These are phyloP conservation scores for Ceratobasidium sp. DNA, from an alignment of 1,284 basidiomycete species.

Conservation along the genomic window DNA sequence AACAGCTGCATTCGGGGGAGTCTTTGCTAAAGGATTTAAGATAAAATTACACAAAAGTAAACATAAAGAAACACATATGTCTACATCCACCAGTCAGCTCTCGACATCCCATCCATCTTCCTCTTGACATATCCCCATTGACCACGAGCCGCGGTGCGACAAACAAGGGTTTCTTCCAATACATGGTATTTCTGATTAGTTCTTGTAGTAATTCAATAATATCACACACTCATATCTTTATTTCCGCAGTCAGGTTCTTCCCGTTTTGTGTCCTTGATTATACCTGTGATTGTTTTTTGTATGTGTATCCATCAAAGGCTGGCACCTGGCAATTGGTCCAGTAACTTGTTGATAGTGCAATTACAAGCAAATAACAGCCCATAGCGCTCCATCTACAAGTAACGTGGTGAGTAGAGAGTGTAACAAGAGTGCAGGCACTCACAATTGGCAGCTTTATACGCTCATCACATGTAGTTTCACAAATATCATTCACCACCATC, in stretches of 20 bases:
- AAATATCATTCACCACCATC: neutral
- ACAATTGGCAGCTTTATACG: neutral
- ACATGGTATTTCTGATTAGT: slow-evolving; percentile 9
- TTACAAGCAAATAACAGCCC: slow-evolving; percentile 8
- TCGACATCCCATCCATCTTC: slow-evolving; percentile 57
- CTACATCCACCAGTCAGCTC: slow-evolving; percentile 59
- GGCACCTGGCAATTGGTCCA: slow-evolving; percentile 10
- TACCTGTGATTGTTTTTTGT: neutral
- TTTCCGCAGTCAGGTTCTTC: neutral
- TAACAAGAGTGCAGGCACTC: neutral
- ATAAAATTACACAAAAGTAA: neutral
- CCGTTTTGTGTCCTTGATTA: neutral
- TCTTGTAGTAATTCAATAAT: slow-evolving; percentile 9
- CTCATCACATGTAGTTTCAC: neutral
- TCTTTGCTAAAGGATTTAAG: slow-evolving; percentile 45
- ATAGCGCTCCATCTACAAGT: neutral
- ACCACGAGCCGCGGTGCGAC: slow-evolving; percentile 52
- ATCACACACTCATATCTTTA: slow-evolving; percentile 10
- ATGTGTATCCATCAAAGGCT: neutral
- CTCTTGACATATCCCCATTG: slow-evolving; percentile 49
- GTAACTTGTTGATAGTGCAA: neutral
- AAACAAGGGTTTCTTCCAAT: neutral
- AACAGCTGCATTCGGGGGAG: slow-evolving; percentile 45
- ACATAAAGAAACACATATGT: slow-evolving; percentile 47
- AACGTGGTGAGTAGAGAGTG: neutral